A percentile compares a stretch with the other conserved stretches of the same genome.
These are phyloP conservation scores for Aureobasidium sp. DNA, from an alignment of 2,329 filamentous ascomycete species.

Conservation along the genomic window DNA sequence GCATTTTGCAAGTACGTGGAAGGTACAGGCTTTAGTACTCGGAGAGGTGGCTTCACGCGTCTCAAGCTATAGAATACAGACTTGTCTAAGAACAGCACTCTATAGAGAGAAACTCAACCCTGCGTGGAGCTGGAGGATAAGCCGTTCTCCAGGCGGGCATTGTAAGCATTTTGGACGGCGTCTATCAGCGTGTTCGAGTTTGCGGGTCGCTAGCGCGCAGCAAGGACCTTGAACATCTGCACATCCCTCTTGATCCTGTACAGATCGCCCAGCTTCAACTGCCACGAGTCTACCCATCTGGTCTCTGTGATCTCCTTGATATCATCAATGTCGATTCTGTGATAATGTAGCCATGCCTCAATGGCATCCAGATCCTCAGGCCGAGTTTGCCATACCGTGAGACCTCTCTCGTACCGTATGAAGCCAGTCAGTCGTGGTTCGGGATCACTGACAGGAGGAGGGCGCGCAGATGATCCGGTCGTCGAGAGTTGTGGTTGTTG, in stretches of 20 bases:
- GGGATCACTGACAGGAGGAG: neutral
- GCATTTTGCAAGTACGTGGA: too few relatives aligned
- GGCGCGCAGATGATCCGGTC: neutral
- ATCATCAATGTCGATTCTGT: conserved; percentile 1
- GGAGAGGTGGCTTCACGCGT: too few relatives aligned
- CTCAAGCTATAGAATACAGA: too few relatives aligned
- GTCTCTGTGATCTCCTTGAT: conserved; percentile 3
- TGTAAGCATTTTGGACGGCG: too few relatives aligned
- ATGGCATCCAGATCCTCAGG: conserved; percentile 7
- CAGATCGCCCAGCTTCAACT: conserved; percentile 1
- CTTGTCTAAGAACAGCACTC: too few relatives aligned
- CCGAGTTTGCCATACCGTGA: neutral
- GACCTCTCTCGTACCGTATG: conserved; percentile 1
- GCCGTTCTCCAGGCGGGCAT: too few relatives aligned
- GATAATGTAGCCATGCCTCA: conserved; percentile 5
- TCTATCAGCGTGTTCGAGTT: neutral
- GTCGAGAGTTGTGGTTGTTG: neutral
- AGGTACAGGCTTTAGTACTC: too few relatives aligned
- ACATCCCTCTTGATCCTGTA: conserved; percentile 7
- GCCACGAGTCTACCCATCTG: conserved; percentile 2
- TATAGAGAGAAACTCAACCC: too few relatives aligned
- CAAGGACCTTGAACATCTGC: neutral
- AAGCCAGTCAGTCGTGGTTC: conserved; percentile 3
- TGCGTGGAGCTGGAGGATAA: too few relatives aligned
- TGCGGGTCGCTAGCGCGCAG: neutral